Conservation (phyloP, 179 eudicot species). For the Silene noctiflora region DNA sequence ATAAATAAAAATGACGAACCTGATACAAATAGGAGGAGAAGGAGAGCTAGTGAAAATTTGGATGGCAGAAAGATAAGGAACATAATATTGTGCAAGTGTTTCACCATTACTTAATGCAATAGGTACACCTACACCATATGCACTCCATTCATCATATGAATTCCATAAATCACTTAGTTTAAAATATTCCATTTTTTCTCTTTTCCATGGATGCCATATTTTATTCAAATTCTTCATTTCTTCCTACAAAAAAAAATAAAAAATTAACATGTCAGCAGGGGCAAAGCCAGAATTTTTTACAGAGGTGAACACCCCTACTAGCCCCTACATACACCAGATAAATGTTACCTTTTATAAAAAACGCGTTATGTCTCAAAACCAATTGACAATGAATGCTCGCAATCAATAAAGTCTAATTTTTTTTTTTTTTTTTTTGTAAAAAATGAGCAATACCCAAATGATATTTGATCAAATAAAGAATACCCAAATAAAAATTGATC, state of each 20-base stretch:
- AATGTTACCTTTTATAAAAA: too few relatives aligned
- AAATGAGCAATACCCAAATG: too few relatives aligned
- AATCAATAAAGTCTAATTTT: too few relatives aligned
- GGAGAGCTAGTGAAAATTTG: slow-evolving; percentile 80
- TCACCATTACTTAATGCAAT: slow-evolving; percentile 45
- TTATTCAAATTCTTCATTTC: slow-evolving; percentile 69
- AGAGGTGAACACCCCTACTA: too few relatives aligned
- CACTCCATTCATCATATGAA: slow-evolving; percentile 60
- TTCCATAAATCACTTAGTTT: slow-evolving; percentile 71
- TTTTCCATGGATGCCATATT: slow-evolving; percentile 92
- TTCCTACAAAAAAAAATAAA: slow-evolving; percentile 33
- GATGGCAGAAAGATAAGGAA: slow-evolving; percentile 89
- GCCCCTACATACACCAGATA: too few relatives aligned
- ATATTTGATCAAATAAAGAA: not conserved
- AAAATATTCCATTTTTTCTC: slow-evolving; percentile 74
- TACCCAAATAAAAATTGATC: not conserved
- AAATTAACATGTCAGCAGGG: not conserved
- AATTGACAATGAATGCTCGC: too few relatives aligned
- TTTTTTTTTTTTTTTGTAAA: too few relatives aligned
- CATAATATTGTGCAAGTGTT: slow-evolving; percentile 82
- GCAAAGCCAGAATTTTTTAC: not conserved
- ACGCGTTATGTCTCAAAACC: too few relatives aligned
- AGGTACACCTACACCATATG: slow-evolving; percentile 94
- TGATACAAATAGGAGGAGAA: slow-evolving; percentile 34
- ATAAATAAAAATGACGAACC: slow-evolving; percentile 35